Evolutionary conservation across 192 early-diverging fungal genomes (phyloP), one percentile per base, ranked within the genome.

Genomic region (Phlyctochytrium bullatum): DNA sequence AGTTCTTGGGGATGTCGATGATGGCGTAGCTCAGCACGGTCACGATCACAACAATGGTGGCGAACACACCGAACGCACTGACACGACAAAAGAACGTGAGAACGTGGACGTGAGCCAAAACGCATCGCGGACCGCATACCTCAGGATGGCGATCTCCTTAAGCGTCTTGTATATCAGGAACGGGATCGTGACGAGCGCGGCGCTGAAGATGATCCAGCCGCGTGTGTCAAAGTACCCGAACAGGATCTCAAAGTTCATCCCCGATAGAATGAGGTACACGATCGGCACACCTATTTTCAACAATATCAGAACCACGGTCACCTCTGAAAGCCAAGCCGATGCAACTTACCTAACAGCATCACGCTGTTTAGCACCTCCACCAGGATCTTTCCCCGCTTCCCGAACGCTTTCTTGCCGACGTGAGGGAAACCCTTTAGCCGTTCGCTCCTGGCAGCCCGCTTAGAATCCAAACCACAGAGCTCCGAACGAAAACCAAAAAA

Each of bases 121-220:
- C 16, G 32, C 23, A 14, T 20, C 61, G 36, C 36, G 17, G 14
- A 4, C 64, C 23, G 0, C 14, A 32, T 29, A 73, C 72, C 72
- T 90, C 66, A 90, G 79, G 56, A 90, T 65, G 62, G 88, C 88
- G 23, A 92, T 86, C 65, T 95, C 93, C 66, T 91, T 90, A 69
- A 93, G 76, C 60, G 89, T 82, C 69, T 88, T 89, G 50, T 90
- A 88, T 34, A 81, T 58, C 16, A 95, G 76, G 71, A 92, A 88
- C 2, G 91, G 92, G n/a, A 88, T 59, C 73, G 85, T 82, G 31
- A 92, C 77, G 2, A 89, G 34, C 1, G 76, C 47, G 17, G 84
- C 83, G 16, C 77, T 82, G 34, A 88, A 80, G 33, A 79, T 81
- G 28, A 87, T 92, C 89, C 91, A 92, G 35, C 70, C 68, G 36